phyloP scores from a whole-genome alignment of 169 alveolate species.

The Plasmodium chabaudi region DNA sequence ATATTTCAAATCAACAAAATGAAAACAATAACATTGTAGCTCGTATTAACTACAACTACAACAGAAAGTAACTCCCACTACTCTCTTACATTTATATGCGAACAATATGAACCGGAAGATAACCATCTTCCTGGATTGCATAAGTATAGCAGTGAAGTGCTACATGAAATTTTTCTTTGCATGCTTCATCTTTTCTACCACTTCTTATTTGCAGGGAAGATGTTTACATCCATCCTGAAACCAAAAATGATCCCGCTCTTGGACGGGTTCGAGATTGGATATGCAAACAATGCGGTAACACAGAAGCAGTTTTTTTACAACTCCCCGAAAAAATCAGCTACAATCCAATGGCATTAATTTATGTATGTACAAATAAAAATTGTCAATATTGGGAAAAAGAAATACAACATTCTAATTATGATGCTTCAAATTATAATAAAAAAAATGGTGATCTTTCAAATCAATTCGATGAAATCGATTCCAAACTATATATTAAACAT shows the following conservation, averaged over 20 bases:
- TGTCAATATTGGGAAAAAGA: conserved; percentile 84
- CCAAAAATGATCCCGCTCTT: conserved; percentile 92
- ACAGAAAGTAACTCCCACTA: conserved; percentile 57
- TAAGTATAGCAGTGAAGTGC: too few species aligned
- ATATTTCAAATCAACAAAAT: conserved; percentile 75
- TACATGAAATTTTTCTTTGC: not conserved
- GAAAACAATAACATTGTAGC: conserved; percentile 80
- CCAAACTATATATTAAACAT: too few species aligned
- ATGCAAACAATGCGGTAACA: conserved; percentile 88
- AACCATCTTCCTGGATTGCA: too few species aligned
- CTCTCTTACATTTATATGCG: too few species aligned
- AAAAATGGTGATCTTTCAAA: too few species aligned
- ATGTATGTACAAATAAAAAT: conserved; percentile 89
- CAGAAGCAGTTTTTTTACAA: conserved; percentile 91
- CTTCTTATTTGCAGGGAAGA: conserved; percentile 85
- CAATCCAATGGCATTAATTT: conserved; percentile 93
- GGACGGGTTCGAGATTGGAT: conserved; percentile 92
- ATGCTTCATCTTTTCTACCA: not conserved
- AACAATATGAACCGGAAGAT: not conserved
- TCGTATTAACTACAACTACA: conserved; percentile 77
- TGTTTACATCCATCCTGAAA: conserved; percentile 87
- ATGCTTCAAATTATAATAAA: conserved; percentile 8
- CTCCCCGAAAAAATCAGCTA: conserved; percentile 91
- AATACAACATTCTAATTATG: conserved; percentile 77
- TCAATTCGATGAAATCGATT: too few species aligned